Percentiles rank a stretch among this genome's conserved stretches.
phyloP scores from a whole-genome alignment of 2,329 filamentous ascomycete species.

The Aspergillus calidoustus region DNA sequence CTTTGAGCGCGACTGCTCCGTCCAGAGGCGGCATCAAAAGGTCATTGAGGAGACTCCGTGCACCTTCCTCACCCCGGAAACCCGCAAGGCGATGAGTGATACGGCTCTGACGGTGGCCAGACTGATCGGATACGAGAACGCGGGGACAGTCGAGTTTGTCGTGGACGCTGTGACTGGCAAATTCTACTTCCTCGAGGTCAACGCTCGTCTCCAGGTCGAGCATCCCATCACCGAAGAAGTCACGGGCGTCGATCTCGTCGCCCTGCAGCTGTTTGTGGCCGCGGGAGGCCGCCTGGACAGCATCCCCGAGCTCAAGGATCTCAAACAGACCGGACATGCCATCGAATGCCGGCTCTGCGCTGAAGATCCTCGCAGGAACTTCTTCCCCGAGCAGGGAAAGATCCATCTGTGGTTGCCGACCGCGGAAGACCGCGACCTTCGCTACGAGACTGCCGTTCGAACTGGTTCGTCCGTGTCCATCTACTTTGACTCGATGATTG shows the following conservation, averaged over 20 bases:
- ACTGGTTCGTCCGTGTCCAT: constrained; percentile 47
- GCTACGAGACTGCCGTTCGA: constrained; percentile 50
- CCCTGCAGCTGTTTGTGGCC: constrained; percentile 42
- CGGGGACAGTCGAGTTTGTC: constrained; percentile 54
- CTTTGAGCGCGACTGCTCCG: constrained; percentile 56
- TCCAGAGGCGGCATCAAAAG: constrained; percentile 59
- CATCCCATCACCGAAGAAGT: constrained; percentile 51
- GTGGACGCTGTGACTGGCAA: constrained; percentile 43
- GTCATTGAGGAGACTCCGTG: constrained; percentile 56
- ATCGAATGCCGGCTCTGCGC: constrained; percentile 53
- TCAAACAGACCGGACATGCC: constrained; percentile 44
- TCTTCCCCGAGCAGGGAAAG: constrained; percentile 43
- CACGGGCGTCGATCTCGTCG: constrained; percentile 40
- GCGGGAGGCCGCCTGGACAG: constrained; percentile 28
- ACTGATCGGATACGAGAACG: constrained; percentile 46
- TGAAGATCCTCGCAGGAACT: constrained; percentile 47
- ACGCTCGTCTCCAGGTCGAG: constrained; percentile 56
- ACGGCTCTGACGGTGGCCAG: constrained; percentile 45
- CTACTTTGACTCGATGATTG: constrained; percentile 55
- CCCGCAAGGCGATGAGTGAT: constrained; percentile 42
- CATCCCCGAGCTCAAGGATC: constrained; percentile 22
- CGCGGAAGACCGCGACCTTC: constrained; percentile 32
- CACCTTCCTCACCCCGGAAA: constrained; percentile 35
- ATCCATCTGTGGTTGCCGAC: constrained; percentile 39
- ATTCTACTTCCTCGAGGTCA: constrained; percentile 57